phyloP scores from a whole-genome alignment of 2,329 filamentous ascomycete genomes.

The Penicillium crustosum region DNA sequence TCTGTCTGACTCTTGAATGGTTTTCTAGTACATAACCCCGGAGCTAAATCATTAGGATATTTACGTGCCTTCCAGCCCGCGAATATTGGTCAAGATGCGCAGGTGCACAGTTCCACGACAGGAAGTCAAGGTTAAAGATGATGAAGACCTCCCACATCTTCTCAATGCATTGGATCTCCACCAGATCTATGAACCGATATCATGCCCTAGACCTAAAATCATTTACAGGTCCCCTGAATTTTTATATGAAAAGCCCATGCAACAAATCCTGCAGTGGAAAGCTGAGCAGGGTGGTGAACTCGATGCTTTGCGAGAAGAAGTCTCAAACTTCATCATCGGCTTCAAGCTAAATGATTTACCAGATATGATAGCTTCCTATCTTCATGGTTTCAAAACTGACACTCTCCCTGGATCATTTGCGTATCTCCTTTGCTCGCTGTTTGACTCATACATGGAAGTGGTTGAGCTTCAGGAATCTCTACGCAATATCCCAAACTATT shows the following conservation, averaged over 20 bases:
- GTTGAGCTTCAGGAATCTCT: neutral
- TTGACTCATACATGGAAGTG: neutral
- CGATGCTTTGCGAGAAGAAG: neutral
- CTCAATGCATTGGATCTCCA: neutral
- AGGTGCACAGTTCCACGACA: neutral
- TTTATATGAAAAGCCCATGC: neutral
- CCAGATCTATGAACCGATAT: neutral
- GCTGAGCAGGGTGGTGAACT: neutral
- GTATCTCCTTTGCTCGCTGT: neutral
- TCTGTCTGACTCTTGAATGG: neutral
- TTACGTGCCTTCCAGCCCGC: neutral
- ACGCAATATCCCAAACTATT: neutral
- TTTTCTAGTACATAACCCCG: neutral
- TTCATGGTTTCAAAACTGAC: neutral
- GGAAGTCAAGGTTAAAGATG: neutral
- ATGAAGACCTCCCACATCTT: neutral
- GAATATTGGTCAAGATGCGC: neutral
- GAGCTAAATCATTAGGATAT: neutral
- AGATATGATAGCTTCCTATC: neutral
- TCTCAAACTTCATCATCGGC: neutral
- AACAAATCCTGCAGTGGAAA: neutral
- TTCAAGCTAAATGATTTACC: neutral
- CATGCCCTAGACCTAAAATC: neutral
- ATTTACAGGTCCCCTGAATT: neutral
- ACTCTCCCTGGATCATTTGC: neutral